Evolutionary conservation across 768 basidiomycete genomes (phyloP).

Genomic region (Rhizopogon sp.): DNA sequence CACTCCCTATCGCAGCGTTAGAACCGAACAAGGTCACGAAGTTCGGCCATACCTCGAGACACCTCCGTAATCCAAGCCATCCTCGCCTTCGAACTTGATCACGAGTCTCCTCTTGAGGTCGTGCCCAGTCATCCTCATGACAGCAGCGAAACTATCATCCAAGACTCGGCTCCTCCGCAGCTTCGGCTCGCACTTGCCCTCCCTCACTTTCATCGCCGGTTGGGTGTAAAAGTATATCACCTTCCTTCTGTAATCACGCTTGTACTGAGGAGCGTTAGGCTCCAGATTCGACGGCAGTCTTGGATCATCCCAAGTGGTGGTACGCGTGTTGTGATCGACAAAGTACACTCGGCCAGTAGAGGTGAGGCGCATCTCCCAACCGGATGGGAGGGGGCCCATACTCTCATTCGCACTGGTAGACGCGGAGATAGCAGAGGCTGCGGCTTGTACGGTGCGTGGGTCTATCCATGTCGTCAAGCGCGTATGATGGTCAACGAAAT

Average conservation of each 20-base stretch:
- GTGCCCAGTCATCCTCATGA: constrained; percentile 75
- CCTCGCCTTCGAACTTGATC: constrained; percentile 76
- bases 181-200: constrained; percentile 85
- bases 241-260: constrained; percentile 88
- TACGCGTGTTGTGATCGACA: constrained; percentile 87
- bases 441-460: constrained; percentile 56
- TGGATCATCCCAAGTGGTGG: constrained; percentile 93
- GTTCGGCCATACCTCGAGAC: constrained; percentile 51
- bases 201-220: constrained; percentile 70
- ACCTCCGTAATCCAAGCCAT: constrained; percentile 76
- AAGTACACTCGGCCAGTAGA: constrained; percentile 84
- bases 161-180: constrained; percentile 75
- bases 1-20: constrained; percentile 52
- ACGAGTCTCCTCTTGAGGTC: constrained; percentile 68
- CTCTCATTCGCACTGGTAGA: constrained; percentile 46
- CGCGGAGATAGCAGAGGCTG: constrained; percentile 39
- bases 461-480: constrained; percentile 92
- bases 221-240: constrained; percentile 91
- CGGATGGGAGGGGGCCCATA: constrained; percentile 81
- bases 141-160: constrained; percentile 81
- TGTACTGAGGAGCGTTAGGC: constrained; percentile 91
- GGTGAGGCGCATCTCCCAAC: constrained; percentile 94
- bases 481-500: constrained; percentile 73
- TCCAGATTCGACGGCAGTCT: constrained; percentile 78
- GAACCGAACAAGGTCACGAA: neutral